Evolutionary conservation across 225 moss, liverwort and hornwort genomes (phyloP), one percentile per base, ranked within the genome.

Genomic region (Thuidium tamariscinum): DNA sequence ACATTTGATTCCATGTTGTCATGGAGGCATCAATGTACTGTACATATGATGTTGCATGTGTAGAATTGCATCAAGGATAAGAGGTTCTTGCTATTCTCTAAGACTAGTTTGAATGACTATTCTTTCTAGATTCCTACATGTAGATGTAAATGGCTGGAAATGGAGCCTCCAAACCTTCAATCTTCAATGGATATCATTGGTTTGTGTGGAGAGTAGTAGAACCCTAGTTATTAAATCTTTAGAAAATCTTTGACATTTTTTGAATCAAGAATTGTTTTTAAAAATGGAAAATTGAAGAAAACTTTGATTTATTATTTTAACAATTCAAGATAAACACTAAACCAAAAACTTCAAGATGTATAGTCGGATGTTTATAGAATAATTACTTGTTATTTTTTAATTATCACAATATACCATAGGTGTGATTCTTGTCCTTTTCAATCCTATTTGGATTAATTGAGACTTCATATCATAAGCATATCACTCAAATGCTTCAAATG

Each of bases 11-110:
- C 0, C 3, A 0, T 11, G 0, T 36, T 10, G 4, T 6, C 20
- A 20, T 2, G 1, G 1, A 63, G 1, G 20, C 66, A 66, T 20
- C 0, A 0, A 66, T 66, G 10, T 21, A 66, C 1, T 68, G 13
- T 23, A 1, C 7, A 25, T 39, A 13, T 68, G 7, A 7, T 0
- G 23, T 0, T 68, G 13, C 2, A 39, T 0, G 1, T 2, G 3
- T 1, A 3, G 3, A 68, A 14, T 7, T 69, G 25, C 14, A 69
- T 25, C 2, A 3, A 37, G 8, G 13, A 7, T 4, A 8, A 3
- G 25, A 25, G 4, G 25, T 41, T 69, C 4, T 41, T 7, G 2
- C 13, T 25, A 69, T 41, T 39, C 7, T 14, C 41, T 2, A 25
- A 69, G 23, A 36, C 2, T 1, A 2, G 4, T 39, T 13, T 39